These are phyloP conservation scores for Yamadazyma atlantica DNA, from an alignment of 1,139 yeast genomes.

Conservation along the genomic window DNA sequence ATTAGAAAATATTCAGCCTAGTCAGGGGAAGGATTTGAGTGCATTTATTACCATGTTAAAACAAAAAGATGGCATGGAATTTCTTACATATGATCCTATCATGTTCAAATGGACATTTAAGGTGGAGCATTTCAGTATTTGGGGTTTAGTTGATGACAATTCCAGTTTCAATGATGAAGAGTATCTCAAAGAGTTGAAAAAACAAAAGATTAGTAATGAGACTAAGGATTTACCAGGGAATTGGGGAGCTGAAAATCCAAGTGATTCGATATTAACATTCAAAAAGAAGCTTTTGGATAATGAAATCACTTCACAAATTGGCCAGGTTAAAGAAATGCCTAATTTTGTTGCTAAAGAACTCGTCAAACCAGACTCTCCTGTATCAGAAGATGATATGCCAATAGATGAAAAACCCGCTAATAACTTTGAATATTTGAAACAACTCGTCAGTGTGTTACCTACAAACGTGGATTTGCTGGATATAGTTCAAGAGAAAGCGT, in stretches of 20 bases:
- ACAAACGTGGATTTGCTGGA: conserved; percentile 34
- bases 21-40: conserved; percentile 23
- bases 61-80: conserved; percentile 64
- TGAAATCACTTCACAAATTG: conserved; percentile 13
- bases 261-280: conserved; percentile 10
- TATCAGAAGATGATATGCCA: conserved; percentile 3
- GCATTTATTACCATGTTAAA: conserved; percentile 50
- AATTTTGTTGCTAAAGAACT: conserved; percentile 2
- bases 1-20: conserved; percentile 63
- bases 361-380: background rate
- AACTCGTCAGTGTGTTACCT: conserved; percentile 32
- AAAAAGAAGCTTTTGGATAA: conserved; percentile 12
- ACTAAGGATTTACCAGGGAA: conserved; percentile 38
- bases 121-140: conserved; percentile 89
- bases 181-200: conserved; percentile 33
- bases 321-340: conserved; percentile 2
- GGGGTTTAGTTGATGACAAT: conserved; percentile 68
- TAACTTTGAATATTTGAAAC: conserved; percentile 36
- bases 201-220: conserved; percentile 30
- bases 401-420: conserved; percentile 3
- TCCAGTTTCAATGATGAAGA: conserved; percentile 26
- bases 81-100: conserved; percentile 74
- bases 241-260: conserved; percentile 8
- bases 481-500: conserved; percentile 61
- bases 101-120: conserved; percentile 78